Base-by-base conservation (phyloP, 2,329 filamentous ascomycete genomes). In the Ascochyta viciae-villosae region DNA sequence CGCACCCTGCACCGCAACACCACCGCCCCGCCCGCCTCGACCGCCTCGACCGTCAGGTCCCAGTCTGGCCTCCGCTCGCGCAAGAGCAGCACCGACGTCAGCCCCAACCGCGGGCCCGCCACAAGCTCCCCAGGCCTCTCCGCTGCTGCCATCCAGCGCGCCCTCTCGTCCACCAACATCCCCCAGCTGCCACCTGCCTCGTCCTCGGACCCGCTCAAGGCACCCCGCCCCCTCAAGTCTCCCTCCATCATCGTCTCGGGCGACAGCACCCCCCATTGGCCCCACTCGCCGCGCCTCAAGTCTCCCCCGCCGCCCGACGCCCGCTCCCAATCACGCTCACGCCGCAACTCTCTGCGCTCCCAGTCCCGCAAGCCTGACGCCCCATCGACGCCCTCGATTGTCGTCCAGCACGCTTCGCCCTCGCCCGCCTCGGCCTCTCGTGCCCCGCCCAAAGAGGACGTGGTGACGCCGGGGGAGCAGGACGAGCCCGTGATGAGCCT, bases 251-350 rank as follows among this genome's bases (percentile, higher is more conserved):
- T 75, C 57, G 76, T 76, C 37, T 76, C 74, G 51, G 76, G 77
- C 46, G 75, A 76, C 50, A 79, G 68, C 54, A 83, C 83, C 49
- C 86, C 86, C 60, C 85, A 88, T 76, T 94, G 90, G 90, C 89
- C 91, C 24, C 78, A 89, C 58, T 93, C 90, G 42, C 90, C 91
- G 41, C 85, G 90, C 60, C 74, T 95, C 61, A 89, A 88, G 72
- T 92, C 91, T 7, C 91, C 91, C 50, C 89, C 91, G 19, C 89
- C 90, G 12, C 72, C 79, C n/a, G 59, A 68, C 61, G 51, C 51
- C 50, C 61, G 61, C 53, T 62, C 60, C 16, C 66, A 66, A 49
- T 74, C 76, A 3, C 76, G 71, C 47, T 80, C 78, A 27, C 74
- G 79, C 71, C 72, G 76, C 50, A 78, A 78, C 58, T 81, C 80